Evolutionary conservation across 345 rosid species (phyloP), one percentile per base, ranked within the genome.

Genomic region (Nephelium lappaceum): DNA sequence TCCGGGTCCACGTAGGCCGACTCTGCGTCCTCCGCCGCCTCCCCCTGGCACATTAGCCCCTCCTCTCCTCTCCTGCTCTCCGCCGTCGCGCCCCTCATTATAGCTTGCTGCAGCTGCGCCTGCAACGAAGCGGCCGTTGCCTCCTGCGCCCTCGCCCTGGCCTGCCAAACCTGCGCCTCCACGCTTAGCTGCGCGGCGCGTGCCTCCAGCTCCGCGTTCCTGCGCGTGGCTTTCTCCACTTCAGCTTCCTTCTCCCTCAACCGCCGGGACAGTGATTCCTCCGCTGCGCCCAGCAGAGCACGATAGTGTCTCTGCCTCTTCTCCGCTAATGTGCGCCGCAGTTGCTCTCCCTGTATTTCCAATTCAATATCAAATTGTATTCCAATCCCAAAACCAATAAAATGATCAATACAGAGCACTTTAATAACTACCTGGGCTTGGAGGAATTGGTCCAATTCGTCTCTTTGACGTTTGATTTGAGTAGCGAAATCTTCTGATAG

Each of bases 161-260:
- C 90, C 77, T 95, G 96, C 98, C 98, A 95, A 3, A 85, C 92
- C 83, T 92, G 94, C 36, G 95, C 86, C 83, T 95, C 99, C 19
- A 83, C 83, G 72, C 79, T 86, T 2, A 95, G 95, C 67, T 93
- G 98, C 16, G 94, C 81, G n/a, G 92, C 95, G 63, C 96, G 96
- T 68, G 97, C 91, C 77, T 92, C 93, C 25, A 95, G 69, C 89
- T 93, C 99, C 2, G 90, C 88, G 84, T 93, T 90, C 49, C 88
- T 88, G 64, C 94, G 90, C 41, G 85, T 78, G 82, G 96, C 92
- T 80, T 88, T 93, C 81, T 93, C 98, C 21, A 91, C 84, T 66
- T 91, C 97, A 0, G 87, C 83, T 47, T 92, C 93, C 79, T 88
- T 95, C 81, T 92, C 96, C 71, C 88, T 85, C 80, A 93, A 74